Conservation (phyloP, 192 early-diverging fungal species). For the Coemansia sp. region DNA sequence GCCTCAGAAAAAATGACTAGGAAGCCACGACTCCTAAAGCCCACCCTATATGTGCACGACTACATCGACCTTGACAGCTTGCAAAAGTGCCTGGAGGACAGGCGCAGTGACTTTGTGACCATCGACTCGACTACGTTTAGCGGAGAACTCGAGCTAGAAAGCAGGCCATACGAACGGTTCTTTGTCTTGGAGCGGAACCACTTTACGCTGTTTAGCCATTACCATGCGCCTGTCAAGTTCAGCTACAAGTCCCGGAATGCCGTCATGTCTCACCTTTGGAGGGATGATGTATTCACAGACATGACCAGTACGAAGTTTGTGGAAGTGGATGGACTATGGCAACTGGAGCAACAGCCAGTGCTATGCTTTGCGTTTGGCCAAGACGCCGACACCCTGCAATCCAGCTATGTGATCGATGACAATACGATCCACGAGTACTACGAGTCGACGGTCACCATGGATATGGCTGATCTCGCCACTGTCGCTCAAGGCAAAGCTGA, state of each 20-base stretch:
- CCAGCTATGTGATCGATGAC: neutral
- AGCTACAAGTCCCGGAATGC: constrained; percentile 1
- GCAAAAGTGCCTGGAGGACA: too few relatives aligned
- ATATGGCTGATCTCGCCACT: too few relatives aligned
- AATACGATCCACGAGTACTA: constrained; percentile 2
- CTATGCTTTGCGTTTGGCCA: too few relatives aligned
- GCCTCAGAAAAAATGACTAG: too few relatives aligned
- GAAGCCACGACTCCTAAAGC: neutral
- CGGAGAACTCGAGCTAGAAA: neutral
- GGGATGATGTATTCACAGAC: too few relatives aligned
- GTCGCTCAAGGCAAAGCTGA: neutral
- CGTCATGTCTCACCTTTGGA: too few relatives aligned
- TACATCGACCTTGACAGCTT: too few relatives aligned
- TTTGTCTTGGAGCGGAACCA: neutral
- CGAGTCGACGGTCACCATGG: neutral
- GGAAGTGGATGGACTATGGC: neutral
- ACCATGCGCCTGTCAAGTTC: neutral
- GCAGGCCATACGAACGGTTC: neutral
- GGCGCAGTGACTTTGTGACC: too few relatives aligned
- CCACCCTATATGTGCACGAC: too few relatives aligned
- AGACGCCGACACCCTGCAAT: too few relatives aligned
- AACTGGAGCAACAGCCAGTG: too few relatives aligned
- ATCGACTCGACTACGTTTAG: too few relatives aligned
- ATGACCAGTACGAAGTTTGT: neutral
- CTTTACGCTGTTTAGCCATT: neutral